These are phyloP conservation scores for Protomyces macrosporus DNA, from an alignment of 1,139 yeast genomes.

Conservation along the genomic window DNA sequence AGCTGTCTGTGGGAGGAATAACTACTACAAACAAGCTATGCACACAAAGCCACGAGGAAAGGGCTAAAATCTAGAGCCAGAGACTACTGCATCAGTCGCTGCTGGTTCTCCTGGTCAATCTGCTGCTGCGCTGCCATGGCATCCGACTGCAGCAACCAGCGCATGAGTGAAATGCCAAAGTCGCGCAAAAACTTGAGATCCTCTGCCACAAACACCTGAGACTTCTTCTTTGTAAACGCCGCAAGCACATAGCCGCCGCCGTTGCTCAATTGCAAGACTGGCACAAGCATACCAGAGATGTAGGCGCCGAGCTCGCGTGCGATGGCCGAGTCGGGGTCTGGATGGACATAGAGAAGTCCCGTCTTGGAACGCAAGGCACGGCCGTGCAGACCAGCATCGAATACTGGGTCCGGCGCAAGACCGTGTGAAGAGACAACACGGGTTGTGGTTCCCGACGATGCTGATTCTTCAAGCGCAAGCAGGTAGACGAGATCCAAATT, in stretches of 20 bases:
- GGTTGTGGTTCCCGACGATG: constrained; percentile 4
- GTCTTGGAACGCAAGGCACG: constrained; percentile 41
- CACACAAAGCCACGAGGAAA: too few relatives aligned
- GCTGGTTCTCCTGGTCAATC: neutral
- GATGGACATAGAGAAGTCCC: constrained; percentile 37
- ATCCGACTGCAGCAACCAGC: constrained; percentile 23
- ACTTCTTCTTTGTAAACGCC: constrained; percentile 24
- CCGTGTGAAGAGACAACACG: constrained; percentile 33
- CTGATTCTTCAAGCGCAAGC: constrained; percentile 13
- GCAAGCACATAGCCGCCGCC: constrained; percentile 26
- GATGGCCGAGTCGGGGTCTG: constrained; percentile 39
- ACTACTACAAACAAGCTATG: too few relatives aligned
- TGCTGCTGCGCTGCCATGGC: constrained; percentile 11
- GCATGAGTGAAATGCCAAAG: constrained; percentile 23
- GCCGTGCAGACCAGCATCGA: constrained; percentile 33
- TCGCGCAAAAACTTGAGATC: constrained; percentile 23
- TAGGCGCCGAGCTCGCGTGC: constrained; percentile 22
- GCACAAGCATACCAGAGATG: constrained; percentile 24
- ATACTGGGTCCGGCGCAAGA: constrained; percentile 30
- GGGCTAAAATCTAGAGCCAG: too few relatives aligned
- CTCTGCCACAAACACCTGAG: constrained; percentile 22
- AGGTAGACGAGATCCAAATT: constrained; percentile 27
- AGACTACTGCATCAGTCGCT: too few relatives aligned
- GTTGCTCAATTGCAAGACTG: constrained; percentile 15
- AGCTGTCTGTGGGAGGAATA: too few relatives aligned